Evolutionary conservation across 768 basidiomycete species (phyloP), one percentile per base, ranked within the genome.

Genomic region (Tylopilus plumbeoviolaceoides): DNA sequence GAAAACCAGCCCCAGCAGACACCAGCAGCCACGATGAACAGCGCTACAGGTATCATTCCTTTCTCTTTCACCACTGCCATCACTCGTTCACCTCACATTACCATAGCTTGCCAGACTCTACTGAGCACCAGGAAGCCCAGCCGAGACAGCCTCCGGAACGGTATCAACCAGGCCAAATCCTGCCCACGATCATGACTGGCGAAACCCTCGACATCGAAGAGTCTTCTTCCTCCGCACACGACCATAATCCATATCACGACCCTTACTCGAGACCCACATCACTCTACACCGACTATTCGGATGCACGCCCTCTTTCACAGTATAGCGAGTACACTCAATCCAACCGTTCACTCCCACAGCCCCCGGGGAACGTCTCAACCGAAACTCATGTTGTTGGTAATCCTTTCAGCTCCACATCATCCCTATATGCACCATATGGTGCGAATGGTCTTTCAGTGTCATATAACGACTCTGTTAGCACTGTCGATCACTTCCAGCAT

Each of bases 141-240:
- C 21, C 30, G 9, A 61, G 55, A 35, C 55, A 48, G 4, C 50
- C 59, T 17, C 60, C 59, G 15, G 70, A 62, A 23, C 77, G 76
- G 49, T 85, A 85, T 57, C 77, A 82, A 51, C 84, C 81, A 23
- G 84, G 83, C 3, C 82, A 84, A 60, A 74, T 74, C 47, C 70
- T 85, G 15, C 78, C 73, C 31, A 83, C 84, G 0, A 85, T 85
- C 40, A 72, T 80, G 49, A 85, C 84, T 7, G 84, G 84, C 31
- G 83, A 85, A 65, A 84, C 83, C 0, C 72, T 85, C 18, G 77
- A 84, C 45, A 63, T 83, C 9, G 76, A 78, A 5, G 72, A 72
- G 17, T 48, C 63, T 36, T 59, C 67, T 36, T 56, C 54, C 15
- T 62, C 63, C n/a, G 49, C 63, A 40, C 67, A 68, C 20, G 71